Evolutionary conservation across 306 rosid species (phyloP).

Genomic region (Begonia loranthoides): DNA sequence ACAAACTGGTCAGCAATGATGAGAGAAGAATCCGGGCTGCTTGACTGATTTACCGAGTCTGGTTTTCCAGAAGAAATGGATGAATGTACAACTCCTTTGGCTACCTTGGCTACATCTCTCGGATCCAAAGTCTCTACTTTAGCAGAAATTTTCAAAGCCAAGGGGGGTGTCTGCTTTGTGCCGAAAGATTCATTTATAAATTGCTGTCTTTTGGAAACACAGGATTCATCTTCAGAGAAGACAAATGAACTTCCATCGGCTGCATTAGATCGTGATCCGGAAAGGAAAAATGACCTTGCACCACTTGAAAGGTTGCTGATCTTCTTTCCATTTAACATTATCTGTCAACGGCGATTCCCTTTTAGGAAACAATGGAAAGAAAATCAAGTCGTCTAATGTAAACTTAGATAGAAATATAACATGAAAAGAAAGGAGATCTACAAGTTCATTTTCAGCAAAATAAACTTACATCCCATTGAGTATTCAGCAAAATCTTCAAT

Average conservation of each 20-base stretch:
- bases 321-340: slow-evolving; percentile 72
- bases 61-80: slow-evolving; percentile 31
- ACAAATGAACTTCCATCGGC: slow-evolving; percentile 70
- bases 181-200: slow-evolving; percentile 24
- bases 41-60: slow-evolving; percentile 27
- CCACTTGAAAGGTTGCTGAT: slow-evolving; percentile 55
- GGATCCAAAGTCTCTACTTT: slow-evolving; percentile 31
- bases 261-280: slow-evolving; percentile 56
- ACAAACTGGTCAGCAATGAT: slow-evolving; percentile 44
- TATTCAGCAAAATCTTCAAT: too few relatives aligned
- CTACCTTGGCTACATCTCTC: slow-evolving; percentile 24
- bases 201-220: slow-evolving; percentile 41
- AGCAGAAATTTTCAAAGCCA: slow-evolving; percentile 24
- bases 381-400: too few relatives aligned
- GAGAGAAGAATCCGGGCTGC: slow-evolving; percentile 18
- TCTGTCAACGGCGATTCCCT: slow-evolving; percentile 14
- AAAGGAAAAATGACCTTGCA: slow-evolving; percentile 64
- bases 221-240: slow-evolving; percentile 67
- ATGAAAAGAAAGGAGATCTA: too few relatives aligned
- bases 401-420: too few relatives aligned
- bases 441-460: too few relatives aligned
- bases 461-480: too few relatives aligned
- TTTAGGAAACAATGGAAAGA: too few relatives aligned
- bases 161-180: slow-evolving; percentile 36
- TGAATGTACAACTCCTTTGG: neutral